These are phyloP conservation scores for Xylaria multiplex DNA, from an alignment of 2,329 filamentous ascomycete genomes.

Conservation along the genomic window DNA sequence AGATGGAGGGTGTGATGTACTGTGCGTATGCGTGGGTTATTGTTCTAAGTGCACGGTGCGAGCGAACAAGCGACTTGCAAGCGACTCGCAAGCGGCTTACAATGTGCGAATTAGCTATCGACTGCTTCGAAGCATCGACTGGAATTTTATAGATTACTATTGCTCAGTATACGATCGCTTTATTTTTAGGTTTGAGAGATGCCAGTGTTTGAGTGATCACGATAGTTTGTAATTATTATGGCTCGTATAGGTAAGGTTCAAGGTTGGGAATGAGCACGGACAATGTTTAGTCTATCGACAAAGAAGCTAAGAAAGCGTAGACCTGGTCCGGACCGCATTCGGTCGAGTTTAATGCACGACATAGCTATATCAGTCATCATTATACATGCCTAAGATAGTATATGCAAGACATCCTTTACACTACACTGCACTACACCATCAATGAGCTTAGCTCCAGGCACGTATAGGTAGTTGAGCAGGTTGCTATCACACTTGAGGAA, in stretches of 20 bases:
- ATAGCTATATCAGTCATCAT: constrained; percentile 7
- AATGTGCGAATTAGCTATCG: background rate
- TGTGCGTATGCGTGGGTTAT: background rate
- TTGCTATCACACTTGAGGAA: background rate
- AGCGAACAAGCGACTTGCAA: no score
- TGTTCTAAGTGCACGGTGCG: background rate
- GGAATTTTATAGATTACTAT: background rate
- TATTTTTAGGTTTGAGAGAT: background rate
- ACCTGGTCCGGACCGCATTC: background rate
- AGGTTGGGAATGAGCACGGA: background rate
- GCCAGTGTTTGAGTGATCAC: background rate
- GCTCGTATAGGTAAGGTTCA: background rate
- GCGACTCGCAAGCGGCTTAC: background rate
- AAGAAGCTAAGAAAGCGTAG: background rate
- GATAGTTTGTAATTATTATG: background rate
- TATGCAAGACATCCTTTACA: constrained; percentile 4
- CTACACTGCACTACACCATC: background rate
- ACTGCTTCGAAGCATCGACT: background rate
- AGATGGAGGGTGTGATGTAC: background rate
- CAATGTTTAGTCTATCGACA: background rate
- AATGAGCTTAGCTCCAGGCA: background rate
- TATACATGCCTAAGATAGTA: background rate
- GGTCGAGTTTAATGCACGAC: constrained; percentile 19
- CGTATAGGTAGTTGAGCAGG: background rate
- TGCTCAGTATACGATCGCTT: background rate